Percentiles rank a stretch among this genome's conserved stretches.
Evolutionary conservation across 331 rosid genomes (phyloP).

Genomic region (Malus hybrid): DNA sequence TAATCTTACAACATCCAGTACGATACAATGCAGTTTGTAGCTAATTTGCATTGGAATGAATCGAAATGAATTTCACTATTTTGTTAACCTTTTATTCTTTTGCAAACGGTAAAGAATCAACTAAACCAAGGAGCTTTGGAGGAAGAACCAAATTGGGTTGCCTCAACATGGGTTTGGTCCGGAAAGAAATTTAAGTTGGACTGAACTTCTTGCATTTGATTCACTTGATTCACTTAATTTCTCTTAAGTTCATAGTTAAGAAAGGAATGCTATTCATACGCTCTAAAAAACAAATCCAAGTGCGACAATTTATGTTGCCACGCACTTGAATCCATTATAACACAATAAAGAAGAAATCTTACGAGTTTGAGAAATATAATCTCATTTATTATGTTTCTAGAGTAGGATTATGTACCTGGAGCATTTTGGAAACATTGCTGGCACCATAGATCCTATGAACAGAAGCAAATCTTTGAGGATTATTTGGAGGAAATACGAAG

Average conservation of each 20-base stretch:
- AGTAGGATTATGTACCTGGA: conserved; percentile 37
- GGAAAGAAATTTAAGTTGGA: background rate
- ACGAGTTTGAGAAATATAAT: no score
- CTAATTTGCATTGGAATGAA: background rate
- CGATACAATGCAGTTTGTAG: background rate
- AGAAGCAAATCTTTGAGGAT: conserved; percentile 62
- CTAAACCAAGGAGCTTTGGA: background rate
- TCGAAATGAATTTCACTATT: background rate
- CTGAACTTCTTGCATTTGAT: background rate
- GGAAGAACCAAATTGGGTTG: background rate
- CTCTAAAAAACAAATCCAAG: no score
- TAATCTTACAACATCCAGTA: no score
- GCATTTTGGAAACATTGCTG: conserved; percentile 62
- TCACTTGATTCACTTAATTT: no score
- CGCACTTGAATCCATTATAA: no score
- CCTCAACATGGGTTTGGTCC: background rate
- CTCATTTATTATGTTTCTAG: background rate
- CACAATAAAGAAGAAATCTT: background rate
- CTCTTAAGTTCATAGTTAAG: no score
- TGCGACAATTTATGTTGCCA: no score
- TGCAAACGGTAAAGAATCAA: background rate
- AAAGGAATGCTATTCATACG: no score
- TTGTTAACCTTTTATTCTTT: background rate
- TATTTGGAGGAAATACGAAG: conserved; percentile 57
- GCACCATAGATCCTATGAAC: conserved; percentile 75